Evolutionary conservation across 495 filamentous ascomycete genomes (phyloP), one percentile per base, ranked within the genome.

Genomic region (Podospora pseudoanserina): DNA sequence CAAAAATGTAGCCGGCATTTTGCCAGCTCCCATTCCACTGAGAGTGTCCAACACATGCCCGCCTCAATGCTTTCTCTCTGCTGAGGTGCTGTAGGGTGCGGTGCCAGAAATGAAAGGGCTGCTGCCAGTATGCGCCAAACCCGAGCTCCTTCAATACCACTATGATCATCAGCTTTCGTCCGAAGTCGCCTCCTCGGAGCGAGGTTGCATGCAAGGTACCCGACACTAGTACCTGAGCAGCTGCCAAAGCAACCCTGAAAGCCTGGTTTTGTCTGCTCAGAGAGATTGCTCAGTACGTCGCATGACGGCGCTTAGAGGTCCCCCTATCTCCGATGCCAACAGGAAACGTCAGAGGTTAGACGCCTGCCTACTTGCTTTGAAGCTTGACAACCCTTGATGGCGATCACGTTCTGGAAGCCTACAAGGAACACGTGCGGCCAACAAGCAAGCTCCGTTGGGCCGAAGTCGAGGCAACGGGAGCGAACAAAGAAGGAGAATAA

Each of bases 1-100:
- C 23, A 30, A 34, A 66, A 23, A 64, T 67, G 74, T 71, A 76
- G 67, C 72, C 75, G 70, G 73, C 73, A 78, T 77, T 79, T 79
- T 81, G 64, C 67, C 61, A 67, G 58, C 63, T 61, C 59, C 67
- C 67, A 68, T 66, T 44, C 65, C 63, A 72, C 7, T 4, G 30
- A 32, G 67, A 75, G 72, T 72, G 72, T 23, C 74, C 75, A 32
- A 32, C 3, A 75, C 71, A 76, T 76, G 55, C 6, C 4, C 55
- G n/a, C 11, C 23, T 19, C 55, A 20, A 15, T 58, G 55, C 55
- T 32, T 32, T 3, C 30, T 32, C 30, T 32, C 30, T 6, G 30
- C 7, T 32, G 30, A 4, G 30, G 4, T 58, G 54, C 66, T 66
- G 66, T 66, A 73, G 58, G 60, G 68, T 66, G 49, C 49, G 66